Evolutionary conservation across 768 basidiomycete species (phyloP), one percentile per base, ranked within the genome.

Genomic region (Suillus decipiens): DNA sequence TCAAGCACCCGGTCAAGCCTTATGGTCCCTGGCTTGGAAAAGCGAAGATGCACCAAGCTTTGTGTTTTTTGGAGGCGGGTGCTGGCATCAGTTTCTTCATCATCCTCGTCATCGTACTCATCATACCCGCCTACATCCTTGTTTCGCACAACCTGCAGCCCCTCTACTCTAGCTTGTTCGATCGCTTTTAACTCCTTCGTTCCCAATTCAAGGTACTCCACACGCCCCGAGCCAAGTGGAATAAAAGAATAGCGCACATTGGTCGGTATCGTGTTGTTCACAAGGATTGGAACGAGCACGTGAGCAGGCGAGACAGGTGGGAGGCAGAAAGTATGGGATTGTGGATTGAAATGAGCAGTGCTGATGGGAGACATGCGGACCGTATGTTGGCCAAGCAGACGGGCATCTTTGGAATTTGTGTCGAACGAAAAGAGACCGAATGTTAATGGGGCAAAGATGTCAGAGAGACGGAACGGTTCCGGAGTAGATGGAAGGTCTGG

Each of bases 351-450:
- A 24, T 89, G 88, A 5, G 95, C 96, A 2, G 95, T 97, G 73
- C 95, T 93, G 69, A 93, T 94, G 11, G 95, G 95, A 0, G 94
- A 93, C 84, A 96, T 89, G 66, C 90, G 87, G 59, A 99, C 90
- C 0, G 93, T 95, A 71, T 96, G 93, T 73, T 95, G 89, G 39
- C 96, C 96, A 37, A 88, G 83, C 9, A 93, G 77, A 71, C 92
- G 88, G 5, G 78, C 72, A 65, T 91, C 88, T 45, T 78, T 80
- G 1, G 75, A 70, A 34, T 56, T 24, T 19, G 69, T 71, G 43
- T 79, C 72, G 10, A 79, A 68, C 4, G 82, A 74, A 14, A 89
- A 63, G 12, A 86, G 69, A 19, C 84, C 84, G 47, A 89, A 82
- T 15, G 80, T 81, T 17, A 86, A 69, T 33, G 81, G 76, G 10